Percentiles rank a stretch among this genome's conserved stretches.
These are phyloP conservation scores for Kluyveromyces siamensis DNA, from an alignment of 805 yeast species.

Conservation along the genomic window DNA sequence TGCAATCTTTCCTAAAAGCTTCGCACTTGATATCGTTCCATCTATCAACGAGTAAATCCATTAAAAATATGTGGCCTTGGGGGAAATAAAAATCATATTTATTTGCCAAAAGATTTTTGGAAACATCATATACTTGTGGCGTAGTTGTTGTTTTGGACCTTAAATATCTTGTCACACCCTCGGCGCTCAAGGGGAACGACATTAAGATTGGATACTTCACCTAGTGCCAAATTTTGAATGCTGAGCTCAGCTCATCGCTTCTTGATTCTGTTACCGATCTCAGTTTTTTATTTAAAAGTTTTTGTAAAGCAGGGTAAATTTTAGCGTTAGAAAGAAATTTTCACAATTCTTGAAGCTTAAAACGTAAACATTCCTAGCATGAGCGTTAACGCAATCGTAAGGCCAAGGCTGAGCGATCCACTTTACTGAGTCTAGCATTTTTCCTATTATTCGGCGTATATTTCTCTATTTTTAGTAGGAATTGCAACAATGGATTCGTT, in stretches of 20 bases:
- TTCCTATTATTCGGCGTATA: not conserved
- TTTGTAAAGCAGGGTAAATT: not conserved
- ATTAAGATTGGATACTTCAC: not conserved
- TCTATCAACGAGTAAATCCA: conserved; percentile 54
- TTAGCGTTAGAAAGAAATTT: not conserved
- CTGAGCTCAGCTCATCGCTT: not conserved
- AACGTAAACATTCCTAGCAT: not conserved
- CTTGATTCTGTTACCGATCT: not conserved
- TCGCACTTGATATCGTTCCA: conserved; percentile 39
- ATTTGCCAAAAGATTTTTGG: conserved; percentile 29
- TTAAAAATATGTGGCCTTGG: conserved; percentile 41
- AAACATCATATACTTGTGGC: conserved; percentile 32
- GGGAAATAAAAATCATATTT: conserved; percentile 40
- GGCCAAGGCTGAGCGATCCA: too few species aligned
- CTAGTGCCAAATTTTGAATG: not conserved
- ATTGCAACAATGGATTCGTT: not conserved
- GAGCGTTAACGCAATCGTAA: not conserved
- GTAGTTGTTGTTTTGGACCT: conserved; percentile 43
- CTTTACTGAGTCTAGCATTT: too few species aligned
- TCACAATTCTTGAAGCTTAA: not conserved
- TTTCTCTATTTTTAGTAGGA: not conserved
- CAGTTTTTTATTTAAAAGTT: not conserved
- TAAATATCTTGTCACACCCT: conserved; percentile 43
- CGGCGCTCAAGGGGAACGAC: conserved; percentile 4
- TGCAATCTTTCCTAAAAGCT: conserved; percentile 34